A percentile compares a stretch with the other conserved stretches of the same genome.
phyloP scores from a whole-genome alignment of 176 grass and related monocot species.

The Aegilops bicornis region DNA sequence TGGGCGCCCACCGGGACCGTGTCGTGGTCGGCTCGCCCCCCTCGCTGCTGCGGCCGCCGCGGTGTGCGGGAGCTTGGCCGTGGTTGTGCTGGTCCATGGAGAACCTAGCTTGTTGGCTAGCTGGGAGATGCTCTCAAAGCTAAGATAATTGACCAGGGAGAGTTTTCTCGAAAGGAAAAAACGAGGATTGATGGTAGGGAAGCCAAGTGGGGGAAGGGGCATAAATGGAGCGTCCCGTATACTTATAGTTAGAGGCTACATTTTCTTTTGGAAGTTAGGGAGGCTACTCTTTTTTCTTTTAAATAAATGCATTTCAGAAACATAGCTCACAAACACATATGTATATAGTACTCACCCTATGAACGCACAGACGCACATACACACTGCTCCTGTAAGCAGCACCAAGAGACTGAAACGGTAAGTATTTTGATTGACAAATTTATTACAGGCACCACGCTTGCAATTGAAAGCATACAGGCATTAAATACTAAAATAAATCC shows the following conservation, averaged over 20 bases:
- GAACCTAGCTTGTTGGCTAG: background rate
- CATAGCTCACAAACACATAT: too few species aligned
- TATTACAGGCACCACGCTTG: too few species aligned
- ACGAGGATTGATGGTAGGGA: slow-evolving; percentile 10
- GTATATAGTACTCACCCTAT: too few species aligned
- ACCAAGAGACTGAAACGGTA: too few species aligned
- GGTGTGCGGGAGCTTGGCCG: slow-evolving; percentile 1
- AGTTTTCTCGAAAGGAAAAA: slow-evolving; percentile 30
- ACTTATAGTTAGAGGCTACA: slow-evolving; percentile 31
- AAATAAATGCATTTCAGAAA: too few species aligned
- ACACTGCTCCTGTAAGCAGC: too few species aligned
- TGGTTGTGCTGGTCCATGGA: slow-evolving; percentile 38
- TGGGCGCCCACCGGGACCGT: slow-evolving; percentile 47
- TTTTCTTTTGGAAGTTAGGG: too few species aligned
- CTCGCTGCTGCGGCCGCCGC: background rate
- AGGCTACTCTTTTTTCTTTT: too few species aligned
- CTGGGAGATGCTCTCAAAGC: slow-evolving; percentile 33
- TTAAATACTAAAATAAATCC: too few species aligned
- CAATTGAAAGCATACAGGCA: too few species aligned
- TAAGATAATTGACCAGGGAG: background rate
- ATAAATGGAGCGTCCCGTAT: slow-evolving; percentile 15
- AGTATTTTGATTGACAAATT: too few species aligned
- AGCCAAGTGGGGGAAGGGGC: slow-evolving; percentile 18
- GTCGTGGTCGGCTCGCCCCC: slow-evolving; percentile 13
- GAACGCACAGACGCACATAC: too few species aligned